phyloP scores from a whole-genome alignment of 2,329 filamentous ascomycete genomes.

The Fusarium sublunatum region DNA sequence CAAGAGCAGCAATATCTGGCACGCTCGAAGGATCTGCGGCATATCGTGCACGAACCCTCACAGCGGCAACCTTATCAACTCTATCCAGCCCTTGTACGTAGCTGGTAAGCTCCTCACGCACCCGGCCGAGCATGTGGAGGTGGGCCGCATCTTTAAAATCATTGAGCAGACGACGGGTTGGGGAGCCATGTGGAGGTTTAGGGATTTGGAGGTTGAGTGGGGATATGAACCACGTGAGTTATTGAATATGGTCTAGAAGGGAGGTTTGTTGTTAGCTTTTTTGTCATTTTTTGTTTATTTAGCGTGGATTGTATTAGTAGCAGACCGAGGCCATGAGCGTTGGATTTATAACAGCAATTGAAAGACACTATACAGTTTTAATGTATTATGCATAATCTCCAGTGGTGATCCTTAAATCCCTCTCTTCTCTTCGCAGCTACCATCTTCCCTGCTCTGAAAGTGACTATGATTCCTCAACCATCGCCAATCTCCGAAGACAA shows the following conservation, averaged over 20 bases:
- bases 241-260: not conserved
- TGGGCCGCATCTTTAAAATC: conserved; percentile 54
- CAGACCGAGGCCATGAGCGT: too few relatives aligned
- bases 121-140: conserved; percentile 49
- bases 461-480: too few relatives aligned
- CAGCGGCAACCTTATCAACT: conserved; percentile 62
- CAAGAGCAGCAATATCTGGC: conserved; percentile 42
- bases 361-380: too few relatives aligned
- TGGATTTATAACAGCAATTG: too few relatives aligned
- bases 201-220: conserved; percentile 57
- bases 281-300: too few relatives aligned
- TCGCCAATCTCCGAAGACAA: too few relatives aligned
- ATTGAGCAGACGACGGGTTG: conserved; percentile 62
- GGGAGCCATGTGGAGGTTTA: conserved; percentile 61
- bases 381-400: too few relatives aligned
- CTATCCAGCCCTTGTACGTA: conserved; percentile 64
- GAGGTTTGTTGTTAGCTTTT: too few relatives aligned
- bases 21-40: conserved; percentile 62
- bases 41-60: conserved; percentile 64
- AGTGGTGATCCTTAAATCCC: too few relatives aligned
- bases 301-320: too few relatives aligned
- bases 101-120: conserved; percentile 62
- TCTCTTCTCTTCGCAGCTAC: too few relatives aligned
- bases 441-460: too few relatives aligned
- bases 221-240: conserved; percentile 44